Base-by-base conservation (phyloP, 2,329 filamentous ascomycete species). In the Epichloe uncinata region DNA sequence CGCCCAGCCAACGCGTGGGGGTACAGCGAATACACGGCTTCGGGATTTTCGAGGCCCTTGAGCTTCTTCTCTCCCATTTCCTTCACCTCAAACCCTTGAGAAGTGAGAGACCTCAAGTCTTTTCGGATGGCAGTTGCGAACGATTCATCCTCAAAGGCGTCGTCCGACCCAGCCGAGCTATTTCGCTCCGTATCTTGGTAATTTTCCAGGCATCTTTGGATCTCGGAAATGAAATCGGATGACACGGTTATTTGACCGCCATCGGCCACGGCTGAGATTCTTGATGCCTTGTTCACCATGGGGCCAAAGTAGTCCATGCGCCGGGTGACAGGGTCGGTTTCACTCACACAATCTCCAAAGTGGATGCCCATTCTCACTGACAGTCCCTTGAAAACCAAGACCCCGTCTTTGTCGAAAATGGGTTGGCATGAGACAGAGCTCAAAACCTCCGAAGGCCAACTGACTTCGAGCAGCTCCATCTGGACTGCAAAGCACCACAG, bases 271-370 rank as follows among this genome's bases (percentile, higher is more conserved):
- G 87, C 85, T 6, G 88, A 93, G 56, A 98, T 95, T 69, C 93
- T 85, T 15, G 93, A 85, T 0, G 93, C 88, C 62, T 94, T 90
- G 69, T 98, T 98, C 61, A 98, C 93, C 89, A 98, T 98, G 13
- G 93, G 93, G 0, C 93, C 93, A 63, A 97, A 98, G 69, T 98
- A 98, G 61, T 98, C 93, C 93, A 98, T 98, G 55, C 93, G 88
- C 51, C 90, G 85, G 1, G 93, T 98, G 46, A 98, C 90, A 0
- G 93, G 93, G 66, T 98, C 93, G 45, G 85, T 85, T 66, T 98
- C 93, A 63, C 89, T 95, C 59, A 98, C 89, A 5, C 91, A 93
- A 52, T 86, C 82, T 57, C 93, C 93, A 79, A 85, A 98, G 66
- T 98, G 93, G 53, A 95, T 88, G 59, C 93, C 93, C 93, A 98